These are phyloP conservation scores for Aspergillus floridensis DNA, from an alignment of 2,329 filamentous ascomycete genomes.

Conservation along the genomic window DNA sequence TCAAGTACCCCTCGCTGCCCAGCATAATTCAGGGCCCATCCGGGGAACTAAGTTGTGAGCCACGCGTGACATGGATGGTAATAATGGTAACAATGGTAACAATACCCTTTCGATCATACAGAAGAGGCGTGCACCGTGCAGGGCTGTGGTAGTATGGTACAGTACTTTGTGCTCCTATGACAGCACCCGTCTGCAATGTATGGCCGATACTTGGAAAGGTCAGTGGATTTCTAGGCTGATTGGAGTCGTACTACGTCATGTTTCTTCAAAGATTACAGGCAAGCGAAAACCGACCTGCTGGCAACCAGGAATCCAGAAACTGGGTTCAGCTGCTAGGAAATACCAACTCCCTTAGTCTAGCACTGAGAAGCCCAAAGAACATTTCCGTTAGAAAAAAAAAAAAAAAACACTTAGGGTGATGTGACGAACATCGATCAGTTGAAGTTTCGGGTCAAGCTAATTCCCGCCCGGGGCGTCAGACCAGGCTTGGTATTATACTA, in stretches of 20 bases:
- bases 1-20: background rate
- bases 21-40: conserved; percentile 5
- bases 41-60: background rate
- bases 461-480: background rate
- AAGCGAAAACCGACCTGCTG: background rate
- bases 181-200: conserved; percentile 1
- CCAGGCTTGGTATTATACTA: background rate
- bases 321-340: background rate
- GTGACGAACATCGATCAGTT: conserved; percentile 2
- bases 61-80: background rate
- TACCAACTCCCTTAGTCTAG: background rate
- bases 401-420: background rate
- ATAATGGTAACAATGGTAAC: background rate
- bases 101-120: background rate
- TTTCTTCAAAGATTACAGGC: background rate
- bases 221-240: background rate
- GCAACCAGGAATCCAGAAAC: background rate
- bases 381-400: background rate
- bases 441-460: background rate
- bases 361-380: background rate
- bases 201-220: background rate
- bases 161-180: background rate
- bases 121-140: no score
- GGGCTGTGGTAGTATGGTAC: background rate
- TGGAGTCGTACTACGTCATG: background rate